Evolutionary conservation across 148 eudicot species (phyloP).

Genomic region (Pharnaceum exiguum): DNA sequence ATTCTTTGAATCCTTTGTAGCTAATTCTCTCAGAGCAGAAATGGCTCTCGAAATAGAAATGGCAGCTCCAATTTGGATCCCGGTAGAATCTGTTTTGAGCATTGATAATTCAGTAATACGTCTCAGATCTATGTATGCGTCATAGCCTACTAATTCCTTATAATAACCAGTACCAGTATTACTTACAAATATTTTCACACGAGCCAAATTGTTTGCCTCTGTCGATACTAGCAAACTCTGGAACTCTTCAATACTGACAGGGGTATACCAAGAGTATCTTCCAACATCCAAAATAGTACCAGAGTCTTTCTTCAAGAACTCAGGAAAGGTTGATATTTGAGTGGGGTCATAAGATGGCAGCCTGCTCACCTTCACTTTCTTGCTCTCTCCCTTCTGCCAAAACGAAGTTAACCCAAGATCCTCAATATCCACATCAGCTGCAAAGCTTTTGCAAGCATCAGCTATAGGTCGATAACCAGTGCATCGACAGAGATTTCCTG

Average conservation of each 20-base stretch:
- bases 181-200: slow-evolving; percentile 59
- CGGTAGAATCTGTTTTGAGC: slow-evolving; percentile 35
- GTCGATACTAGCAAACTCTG: slow-evolving; percentile 30
- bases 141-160: slow-evolving; percentile 53
- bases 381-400: slow-evolving; percentile 59
- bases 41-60: slow-evolving; percentile 72
- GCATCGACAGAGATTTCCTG: slow-evolving; percentile 92
- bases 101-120: slow-evolving; percentile 63
- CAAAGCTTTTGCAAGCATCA: slow-evolving; percentile 96
- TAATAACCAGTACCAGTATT: slow-evolving; percentile 85
- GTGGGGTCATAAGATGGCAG: slow-evolving; percentile 52
- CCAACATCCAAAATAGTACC: slow-evolving; percentile 32
- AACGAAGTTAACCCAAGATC: slow-evolving; percentile 81
- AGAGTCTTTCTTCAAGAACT: slow-evolving; percentile 50
- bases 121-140: slow-evolving; percentile 64
- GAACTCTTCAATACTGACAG: slow-evolving; percentile 60
- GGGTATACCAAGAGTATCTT: slow-evolving; percentile 64
- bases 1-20: not conserved
- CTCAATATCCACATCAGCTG: slow-evolving; percentile 82
- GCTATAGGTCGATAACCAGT: slow-evolving; percentile 94
- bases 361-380: slow-evolving; percentile 40
- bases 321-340: slow-evolving; percentile 47
- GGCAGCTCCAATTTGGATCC: slow-evolving; percentile 75
- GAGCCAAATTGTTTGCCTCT: slow-evolving; percentile 19
- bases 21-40: slow-evolving; percentile 43